A percentile compares a stretch with the other conserved stretches of the same genome.
These are phyloP conservation scores for Stenogyne calaminthoides DNA, from an alignment of 305 asterid genomes.

Conservation along the genomic window DNA sequence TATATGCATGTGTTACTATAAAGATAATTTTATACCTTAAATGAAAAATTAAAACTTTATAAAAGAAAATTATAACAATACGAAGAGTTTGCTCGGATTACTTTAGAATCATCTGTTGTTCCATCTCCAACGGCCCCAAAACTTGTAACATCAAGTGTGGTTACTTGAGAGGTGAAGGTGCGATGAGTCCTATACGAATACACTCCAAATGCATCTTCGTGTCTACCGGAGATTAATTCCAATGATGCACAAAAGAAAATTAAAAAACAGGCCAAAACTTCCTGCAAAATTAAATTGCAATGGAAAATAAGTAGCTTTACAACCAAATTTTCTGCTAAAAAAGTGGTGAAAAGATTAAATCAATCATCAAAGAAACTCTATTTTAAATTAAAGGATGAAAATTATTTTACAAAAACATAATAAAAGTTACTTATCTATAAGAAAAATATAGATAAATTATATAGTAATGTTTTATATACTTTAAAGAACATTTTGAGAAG, in stretches of 20 bases:
- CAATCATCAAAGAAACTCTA: background rate
- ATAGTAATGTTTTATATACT: background rate
- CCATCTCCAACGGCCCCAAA: constrained; percentile 47
- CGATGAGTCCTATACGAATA: background rate
- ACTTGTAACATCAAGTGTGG: constrained; percentile 18
- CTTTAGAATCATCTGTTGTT: constrained; percentile 36
- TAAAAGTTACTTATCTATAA: background rate
- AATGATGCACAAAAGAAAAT: constrained; percentile 15
- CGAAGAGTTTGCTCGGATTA: background rate
- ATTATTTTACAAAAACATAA: background rate
- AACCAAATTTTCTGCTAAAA: background rate
- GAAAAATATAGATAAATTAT: background rate
- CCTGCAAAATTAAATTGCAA: constrained; percentile 14
- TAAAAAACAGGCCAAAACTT: background rate
- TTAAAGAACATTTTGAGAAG: background rate
- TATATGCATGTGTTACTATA: no score
- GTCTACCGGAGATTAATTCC: background rate
- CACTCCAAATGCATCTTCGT: background rate
- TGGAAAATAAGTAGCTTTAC: background rate
- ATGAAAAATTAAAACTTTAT: no score
- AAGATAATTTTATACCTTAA: no score
- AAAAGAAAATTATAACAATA: background rate
- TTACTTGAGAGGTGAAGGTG: background rate
- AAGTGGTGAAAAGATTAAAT: no score
- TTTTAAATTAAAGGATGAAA: background rate